Evolutionary conservation across 225 moss, liverwort and hornwort species (phyloP), one percentile per base, ranked within the genome.

Genomic region (Ulota crispa): DNA sequence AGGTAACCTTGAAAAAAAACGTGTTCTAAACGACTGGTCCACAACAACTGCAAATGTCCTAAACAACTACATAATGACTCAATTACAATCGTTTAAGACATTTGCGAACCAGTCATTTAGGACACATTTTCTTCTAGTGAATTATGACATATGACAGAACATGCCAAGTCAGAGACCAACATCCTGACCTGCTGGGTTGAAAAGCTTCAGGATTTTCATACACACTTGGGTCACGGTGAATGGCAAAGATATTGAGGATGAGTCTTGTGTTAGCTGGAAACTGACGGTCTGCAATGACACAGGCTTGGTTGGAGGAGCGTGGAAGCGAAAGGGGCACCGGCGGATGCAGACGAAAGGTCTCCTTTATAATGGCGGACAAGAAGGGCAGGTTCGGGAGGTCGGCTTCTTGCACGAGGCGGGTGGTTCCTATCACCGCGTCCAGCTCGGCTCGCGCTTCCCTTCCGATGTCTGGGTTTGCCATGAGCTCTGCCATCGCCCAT

Each of bases 191-290:
- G 45, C 71, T 70, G 24, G 93, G 94, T 43, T 84, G 65, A 70
- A 94, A 94, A 4, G 45, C 45, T 18, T 83, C 61, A 1, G 94
- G 90, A 47, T 86, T 67, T 8, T 86, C 78, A 57, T 92, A 94
- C 1, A 87, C 73, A 16, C 42, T 79, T 1, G 79, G 81, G 31
- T 89, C 89, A 12, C 86, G 68, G 32, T 89, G 89, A 41, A 89
- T 84, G 20, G 89, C 89, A 64, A 83, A 90, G 56, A 75, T 83
- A 73, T 80, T 87, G 73, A 96, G 90, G 15, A 96, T 83, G 26
- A 96, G 83, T 52, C 90, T 82, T 1, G 92, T 92, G 43, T 92
- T 84, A 21, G 73, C 85, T 23, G 93, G 96, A 76, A 96, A 86
- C 24, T 81, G 68, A 36, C 81, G 86, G 21, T 87, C 87, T 34